Conservation (phyloP, 1,284 basidiomycete genomes). For the Irpex lacteus region DNA sequence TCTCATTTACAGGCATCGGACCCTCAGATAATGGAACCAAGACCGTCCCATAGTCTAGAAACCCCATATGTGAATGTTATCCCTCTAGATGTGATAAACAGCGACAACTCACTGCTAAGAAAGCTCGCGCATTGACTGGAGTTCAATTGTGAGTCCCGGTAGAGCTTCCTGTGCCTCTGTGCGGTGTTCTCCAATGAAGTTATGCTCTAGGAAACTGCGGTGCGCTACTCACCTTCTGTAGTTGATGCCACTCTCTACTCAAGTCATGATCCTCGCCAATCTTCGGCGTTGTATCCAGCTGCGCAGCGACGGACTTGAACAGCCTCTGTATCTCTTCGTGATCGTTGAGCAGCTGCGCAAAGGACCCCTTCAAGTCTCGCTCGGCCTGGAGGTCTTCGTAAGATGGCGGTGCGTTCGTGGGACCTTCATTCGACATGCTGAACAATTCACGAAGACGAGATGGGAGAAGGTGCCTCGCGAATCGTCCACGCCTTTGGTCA, state of each 20-base stretch:
- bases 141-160: constrained; percentile 24
- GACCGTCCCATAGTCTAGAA: constrained; percentile 25
- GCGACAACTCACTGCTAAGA: constrained; percentile 14
- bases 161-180: constrained; percentile 22
- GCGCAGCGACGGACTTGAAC: constrained; percentile 21
- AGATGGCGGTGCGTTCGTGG: constrained; percentile 2
- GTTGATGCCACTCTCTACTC: constrained; percentile 20
- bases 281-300: constrained; percentile 22
- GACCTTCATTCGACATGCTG: not conserved
- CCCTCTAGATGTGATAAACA: not conserved
- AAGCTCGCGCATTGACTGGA: constrained; percentile 25
- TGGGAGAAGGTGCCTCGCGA: not conserved
- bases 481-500: not conserved
- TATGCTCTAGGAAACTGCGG: not conserved
- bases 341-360: constrained; percentile 19
- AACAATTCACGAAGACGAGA: not conserved
- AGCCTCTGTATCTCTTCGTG: constrained; percentile 26
- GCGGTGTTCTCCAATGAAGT: not conserved
- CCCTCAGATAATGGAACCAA: constrained; percentile 27
- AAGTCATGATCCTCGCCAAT: constrained; percentile 24
- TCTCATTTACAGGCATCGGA: constrained; percentile 22
- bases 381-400: constrained; percentile 19
- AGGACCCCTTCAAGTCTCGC: constrained; percentile 19
- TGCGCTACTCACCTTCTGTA: constrained; percentile 19
- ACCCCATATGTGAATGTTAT: not conserved